Evolutionary conservation across 75 land plant genomes (phyloP).

Genomic region (Cryptomeria japonica): DNA sequence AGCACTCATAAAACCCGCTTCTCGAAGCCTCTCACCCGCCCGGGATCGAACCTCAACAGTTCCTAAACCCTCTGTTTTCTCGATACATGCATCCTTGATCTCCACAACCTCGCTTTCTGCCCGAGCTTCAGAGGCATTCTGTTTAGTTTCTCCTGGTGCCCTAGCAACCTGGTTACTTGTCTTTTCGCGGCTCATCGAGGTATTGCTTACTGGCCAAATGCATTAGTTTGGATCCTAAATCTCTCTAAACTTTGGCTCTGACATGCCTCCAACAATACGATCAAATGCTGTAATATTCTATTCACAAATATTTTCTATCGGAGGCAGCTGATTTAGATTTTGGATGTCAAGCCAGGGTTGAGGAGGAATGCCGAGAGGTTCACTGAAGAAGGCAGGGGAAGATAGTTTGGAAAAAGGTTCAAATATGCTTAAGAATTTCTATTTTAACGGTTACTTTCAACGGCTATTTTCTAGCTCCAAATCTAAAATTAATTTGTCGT

Average conservation of each 20-base stretch:
- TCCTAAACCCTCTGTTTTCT: neutral
- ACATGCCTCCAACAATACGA: neutral
- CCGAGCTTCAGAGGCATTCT: neutral
- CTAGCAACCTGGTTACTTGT: neutral
- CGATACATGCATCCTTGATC: neutral
- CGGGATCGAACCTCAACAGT: neutral
- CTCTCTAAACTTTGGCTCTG: neutral
- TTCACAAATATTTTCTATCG: neutral
- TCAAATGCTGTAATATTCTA: neutral
- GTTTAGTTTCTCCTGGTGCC: neutral
- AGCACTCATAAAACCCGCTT: neutral
- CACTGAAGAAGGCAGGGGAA: neutral
- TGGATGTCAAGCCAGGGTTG: neutral
- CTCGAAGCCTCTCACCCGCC: neutral
- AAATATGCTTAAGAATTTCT: neutral
- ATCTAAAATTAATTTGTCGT: too few species aligned
- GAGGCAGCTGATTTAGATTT: neutral
- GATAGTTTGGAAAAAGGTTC: neutral
- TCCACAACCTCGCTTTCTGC: neutral
- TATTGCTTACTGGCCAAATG: neutral
- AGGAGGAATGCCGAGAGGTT: neutral
- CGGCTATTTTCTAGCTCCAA: neutral
- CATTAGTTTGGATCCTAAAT: neutral
- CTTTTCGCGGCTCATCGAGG: neutral
- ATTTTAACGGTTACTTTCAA: neutral